Base-by-base conservation (phyloP, 495 filamentous ascomycete species). In the Hypomontagnella submonticulosa region DNA sequence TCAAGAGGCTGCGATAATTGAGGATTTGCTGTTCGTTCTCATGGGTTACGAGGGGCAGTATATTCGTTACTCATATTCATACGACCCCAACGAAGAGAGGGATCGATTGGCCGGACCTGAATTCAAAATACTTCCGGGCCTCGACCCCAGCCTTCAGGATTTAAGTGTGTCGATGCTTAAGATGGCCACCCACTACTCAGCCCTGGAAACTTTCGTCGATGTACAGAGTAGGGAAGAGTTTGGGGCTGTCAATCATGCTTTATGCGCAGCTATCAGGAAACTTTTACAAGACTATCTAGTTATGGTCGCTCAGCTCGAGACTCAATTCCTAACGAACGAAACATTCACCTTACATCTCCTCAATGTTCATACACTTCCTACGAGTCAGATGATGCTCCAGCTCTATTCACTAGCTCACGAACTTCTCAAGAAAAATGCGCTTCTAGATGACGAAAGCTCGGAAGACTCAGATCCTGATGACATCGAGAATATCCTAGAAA, bases 41-140 rank as follows among this genome's bases (percentile, higher is more conserved):
- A 97, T 98, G 94, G 95, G 95, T n/a, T 96, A 92, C 62, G 95
- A 99, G 77, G 95, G 95, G 23, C 92, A 96, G 74, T 97, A 97
- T 74, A 90, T 98, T 66, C 92, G 93, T 59, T 98, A 92, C 67
- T 82, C 83, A 36, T 87, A 87, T 55, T 84, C 86, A 2, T 97
- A 97, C 75, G 89, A 97, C 60, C 92, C 95, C 0, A 75, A 83
- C 4, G 83, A 87, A 10, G 95, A 99, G 74, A 93, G 92, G 61
- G 92, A 95, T 73, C 87, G 93, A 13, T 79, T 98, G 50, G 81
- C 86, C 1, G 95, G 96, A 0, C 94, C 95, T 3, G 74, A 77
- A 7, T 98, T 90, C 77, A 88, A 87, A 60, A 88, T 98, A 43
- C 79, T 90, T 0, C 84, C 90, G 11, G 94, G 95, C 10, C 80